phyloP scores from a whole-genome alignment of 108 stramenopile species.

The Fistulifera solaris region DNA sequence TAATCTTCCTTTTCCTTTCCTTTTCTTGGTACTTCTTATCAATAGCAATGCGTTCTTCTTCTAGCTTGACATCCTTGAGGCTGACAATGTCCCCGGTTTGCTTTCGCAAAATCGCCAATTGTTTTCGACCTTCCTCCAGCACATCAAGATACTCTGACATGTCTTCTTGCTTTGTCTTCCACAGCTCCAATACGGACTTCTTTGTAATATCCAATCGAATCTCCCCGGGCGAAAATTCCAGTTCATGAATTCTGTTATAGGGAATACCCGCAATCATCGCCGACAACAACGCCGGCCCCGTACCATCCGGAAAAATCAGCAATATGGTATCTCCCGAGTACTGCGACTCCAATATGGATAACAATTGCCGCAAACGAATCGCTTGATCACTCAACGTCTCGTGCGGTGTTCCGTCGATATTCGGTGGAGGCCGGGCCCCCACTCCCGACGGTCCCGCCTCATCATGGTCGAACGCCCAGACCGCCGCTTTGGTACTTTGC shows the following conservation, averaged over 20 bases:
- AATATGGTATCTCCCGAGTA: conserved; percentile 71
- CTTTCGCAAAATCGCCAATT: conserved; percentile 14
- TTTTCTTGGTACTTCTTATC: conserved; percentile 12
- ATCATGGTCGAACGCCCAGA: conserved; percentile 58
- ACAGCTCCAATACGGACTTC: conserved; percentile 11
- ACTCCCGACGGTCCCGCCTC: conserved; percentile 52
- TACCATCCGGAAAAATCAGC: conserved; percentile 71
- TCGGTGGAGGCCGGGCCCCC: conserved; percentile 47
- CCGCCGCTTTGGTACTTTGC: conserved; percentile 38
- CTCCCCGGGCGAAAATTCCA: conserved; percentile 60
- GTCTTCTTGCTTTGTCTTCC: conserved; percentile 9
- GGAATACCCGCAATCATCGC: conserved; percentile 72
- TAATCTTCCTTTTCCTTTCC: background rate
- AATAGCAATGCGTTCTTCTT: conserved; percentile 21
- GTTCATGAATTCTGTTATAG: conserved; percentile 48
- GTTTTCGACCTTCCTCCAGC: conserved; percentile 19
- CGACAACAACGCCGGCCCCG: conserved; percentile 62
- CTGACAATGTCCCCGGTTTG: conserved; percentile 11
- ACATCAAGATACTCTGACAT: conserved; percentile 4
- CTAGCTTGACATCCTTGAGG: conserved; percentile 24
- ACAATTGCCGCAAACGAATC: conserved; percentile 56
- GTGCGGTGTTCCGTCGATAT: conserved; percentile 75
- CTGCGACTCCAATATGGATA: conserved; percentile 58
- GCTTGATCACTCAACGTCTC: conserved; percentile 67
- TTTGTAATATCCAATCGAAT: conserved; percentile 42